Evolutionary conservation across 192 early-diverging fungal species (phyloP), one percentile per base, ranked within the genome.

Genomic region (Rhizoclosmatium globosum): DNA sequence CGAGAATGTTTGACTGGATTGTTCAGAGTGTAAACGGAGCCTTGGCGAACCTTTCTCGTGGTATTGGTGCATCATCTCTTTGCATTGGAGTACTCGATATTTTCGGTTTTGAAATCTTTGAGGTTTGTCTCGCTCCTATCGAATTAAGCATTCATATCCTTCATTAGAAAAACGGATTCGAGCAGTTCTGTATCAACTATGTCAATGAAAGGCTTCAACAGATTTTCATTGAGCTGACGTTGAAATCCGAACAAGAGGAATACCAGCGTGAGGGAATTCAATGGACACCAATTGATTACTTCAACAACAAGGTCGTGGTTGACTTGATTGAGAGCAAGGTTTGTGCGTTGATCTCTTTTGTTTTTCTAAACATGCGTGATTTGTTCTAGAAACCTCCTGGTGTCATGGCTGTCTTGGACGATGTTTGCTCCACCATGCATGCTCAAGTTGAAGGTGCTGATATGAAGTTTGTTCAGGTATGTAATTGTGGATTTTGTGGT

Each of bases 131-230:
- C 19, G 21, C 77, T 3, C 2, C 21, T 41, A 15, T n/a, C 46
- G 4, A 68, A 21, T 47, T 73, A 6, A 15, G 9, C 76, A 76
- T n/a, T 76, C 48, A 38, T 61, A 9, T 4, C 42, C 9, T 74
- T 74, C 9, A 3, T 38, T 38, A 79, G 78, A 79, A 77, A 77
- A 77, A 77, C 65, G 76, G 76, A 56, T 77, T 77, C 79, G 97
- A 99, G 87, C 98, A 99, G 87, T 90, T 99, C 75, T 99, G 96
- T 83, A 99, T 99, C 89, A 99, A 98, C 86, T 99, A 97, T 74
- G 95, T 96, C 79, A 98, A 98, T 83, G 96, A 98, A 78, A 94
- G 94, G 80, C 86, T 98, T 67, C 98, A 99, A 81, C 97, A 99
- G 79, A 97, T 99, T 79, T 99, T 99, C 79, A 99, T 99, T 71